Conservation (phyloP, 352 stramenopile species). For the Globisporangium paddicum region DNA sequence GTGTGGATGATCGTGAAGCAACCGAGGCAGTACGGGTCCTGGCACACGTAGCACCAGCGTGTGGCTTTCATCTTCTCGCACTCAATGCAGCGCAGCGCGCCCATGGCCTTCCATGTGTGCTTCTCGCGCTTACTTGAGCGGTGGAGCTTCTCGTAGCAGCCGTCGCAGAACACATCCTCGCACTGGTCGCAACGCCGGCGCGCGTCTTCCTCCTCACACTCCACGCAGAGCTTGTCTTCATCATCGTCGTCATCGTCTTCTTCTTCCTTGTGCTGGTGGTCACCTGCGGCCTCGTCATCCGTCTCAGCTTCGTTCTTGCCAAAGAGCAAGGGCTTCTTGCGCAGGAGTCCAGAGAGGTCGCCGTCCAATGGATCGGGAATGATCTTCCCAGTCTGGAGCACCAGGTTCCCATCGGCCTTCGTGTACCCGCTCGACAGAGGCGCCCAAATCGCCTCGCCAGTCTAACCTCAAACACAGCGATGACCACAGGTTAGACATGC, state of each 20-base stretch:
- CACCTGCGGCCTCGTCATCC: background rate
- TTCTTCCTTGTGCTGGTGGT: conserved; percentile 12
- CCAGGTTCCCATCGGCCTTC: conserved; percentile 55
- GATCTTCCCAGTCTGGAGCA: conserved; percentile 64
- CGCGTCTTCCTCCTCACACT: conserved; percentile 77
- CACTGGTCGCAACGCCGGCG: conserved; percentile 62
- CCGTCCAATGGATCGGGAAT: conserved; percentile 49
- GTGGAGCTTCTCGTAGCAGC: conserved; percentile 75
- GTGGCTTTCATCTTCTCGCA: conserved; percentile 85
- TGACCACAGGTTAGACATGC: background rate
- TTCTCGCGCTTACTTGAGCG: conserved; percentile 60
- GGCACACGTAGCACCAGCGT: conserved; percentile 65
- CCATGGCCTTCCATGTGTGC: conserved; percentile 76
- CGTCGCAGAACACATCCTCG: conserved; percentile 75
- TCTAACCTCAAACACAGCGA: conserved; percentile 18
- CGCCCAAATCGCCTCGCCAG: conserved; percentile 63
- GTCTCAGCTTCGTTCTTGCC: background rate
- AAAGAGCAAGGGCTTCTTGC: conserved; percentile 14
- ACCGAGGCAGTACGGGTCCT: conserved; percentile 76
- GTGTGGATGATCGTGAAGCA: conserved; percentile 83
- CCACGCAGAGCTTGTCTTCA: conserved; percentile 63
- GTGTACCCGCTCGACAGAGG: conserved; percentile 68
- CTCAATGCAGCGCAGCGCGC: conserved; percentile 71
- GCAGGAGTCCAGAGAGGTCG: conserved; percentile 25
- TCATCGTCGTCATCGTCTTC: conserved; percentile 37